Evolutionary conservation across 768 basidiomycete genomes (phyloP).

Genomic region (Chalciporus sphaerocephalus): DNA sequence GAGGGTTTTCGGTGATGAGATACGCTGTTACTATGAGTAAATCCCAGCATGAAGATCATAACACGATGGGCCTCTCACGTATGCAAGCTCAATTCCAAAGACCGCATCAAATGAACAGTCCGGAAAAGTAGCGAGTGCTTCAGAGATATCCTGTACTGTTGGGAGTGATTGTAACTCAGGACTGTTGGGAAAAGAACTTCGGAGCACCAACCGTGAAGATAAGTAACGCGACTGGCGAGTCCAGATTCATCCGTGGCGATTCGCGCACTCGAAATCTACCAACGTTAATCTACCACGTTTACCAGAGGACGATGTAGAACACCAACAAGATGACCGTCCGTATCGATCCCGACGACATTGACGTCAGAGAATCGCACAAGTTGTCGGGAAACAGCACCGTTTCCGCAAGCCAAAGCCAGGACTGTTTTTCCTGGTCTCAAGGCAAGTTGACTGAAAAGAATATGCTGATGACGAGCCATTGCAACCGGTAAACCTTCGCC

Average conservation of each 20-base stretch:
- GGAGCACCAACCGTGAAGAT: constrained; percentile 3
- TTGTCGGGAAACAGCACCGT: background rate
- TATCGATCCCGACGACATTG: constrained; percentile 7
- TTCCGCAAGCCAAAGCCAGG: constrained; percentile 5
- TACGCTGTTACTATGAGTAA: background rate
- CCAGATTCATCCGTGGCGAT: background rate
- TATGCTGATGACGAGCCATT: constrained; percentile 9
- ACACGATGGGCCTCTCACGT: background rate
- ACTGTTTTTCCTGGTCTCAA: constrained; percentile 6
- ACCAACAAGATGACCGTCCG: constrained; percentile 1
- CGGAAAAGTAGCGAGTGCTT: constrained; percentile 3
- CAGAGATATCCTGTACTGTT: background rate
- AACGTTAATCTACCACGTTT: background rate
- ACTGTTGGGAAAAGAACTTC: background rate
- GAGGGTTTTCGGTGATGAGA: background rate
- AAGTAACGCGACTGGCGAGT: constrained; percentile 1
- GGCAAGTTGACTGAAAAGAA: constrained; percentile 7
- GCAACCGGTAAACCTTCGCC: constrained; percentile 6
- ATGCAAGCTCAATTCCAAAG: constrained; percentile 8
- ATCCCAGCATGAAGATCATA: background rate
- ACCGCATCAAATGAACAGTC: constrained; percentile 8
- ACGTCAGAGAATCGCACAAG: constrained; percentile 8
- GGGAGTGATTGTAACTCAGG: background rate
- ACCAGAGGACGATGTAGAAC: background rate
- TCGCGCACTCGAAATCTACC: constrained; percentile 2